Conservation (phyloP, 108 stramenopile species). For the Cyclotella atomus region DNA sequence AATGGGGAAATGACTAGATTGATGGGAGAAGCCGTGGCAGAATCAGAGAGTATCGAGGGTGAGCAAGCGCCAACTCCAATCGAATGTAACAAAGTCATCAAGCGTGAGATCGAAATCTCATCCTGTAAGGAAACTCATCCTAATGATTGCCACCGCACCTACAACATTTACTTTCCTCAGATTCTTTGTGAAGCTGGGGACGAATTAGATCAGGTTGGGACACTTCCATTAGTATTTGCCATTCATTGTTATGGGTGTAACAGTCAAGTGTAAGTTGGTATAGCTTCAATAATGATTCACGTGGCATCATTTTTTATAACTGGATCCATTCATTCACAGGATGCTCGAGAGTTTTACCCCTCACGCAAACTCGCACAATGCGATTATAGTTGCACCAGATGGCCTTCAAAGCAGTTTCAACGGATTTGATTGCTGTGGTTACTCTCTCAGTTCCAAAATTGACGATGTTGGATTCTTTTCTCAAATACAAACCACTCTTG, state of each 20-base stretch:
- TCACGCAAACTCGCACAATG: constrained; percentile 43
- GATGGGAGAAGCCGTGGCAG: neutral
- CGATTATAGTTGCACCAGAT: constrained; percentile 53
- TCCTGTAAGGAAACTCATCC: constrained; percentile 31
- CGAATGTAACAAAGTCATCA: constrained; percentile 30
- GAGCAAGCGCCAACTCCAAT: constrained; percentile 7
- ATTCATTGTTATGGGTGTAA: constrained; percentile 62
- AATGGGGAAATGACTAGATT: constrained; percentile 23
- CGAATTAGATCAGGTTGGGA: constrained; percentile 8
- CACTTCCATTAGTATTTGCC: constrained; percentile 54
- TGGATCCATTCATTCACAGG: neutral
- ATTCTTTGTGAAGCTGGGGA: constrained; percentile 21
- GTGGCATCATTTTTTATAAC: neutral
- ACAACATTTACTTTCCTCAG: constrained; percentile 21
- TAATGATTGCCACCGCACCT: constrained; percentile 38
- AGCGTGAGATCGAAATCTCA: constrained; percentile 21
- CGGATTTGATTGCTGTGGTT: constrained; percentile 64
- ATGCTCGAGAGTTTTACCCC: constrained; percentile 22
- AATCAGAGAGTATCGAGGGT: neutral
- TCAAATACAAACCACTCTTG: constrained; percentile 31
- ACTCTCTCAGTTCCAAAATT: constrained; percentile 54
- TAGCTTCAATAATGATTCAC: neutral
- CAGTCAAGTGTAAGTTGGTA: constrained; percentile 13
- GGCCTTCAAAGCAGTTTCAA: constrained; percentile 57
- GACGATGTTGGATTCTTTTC: constrained; percentile 62